Evolutionary conservation across 2,329 filamentous ascomycete genomes (phyloP).

Genomic region (Talaromyces sp.): DNA sequence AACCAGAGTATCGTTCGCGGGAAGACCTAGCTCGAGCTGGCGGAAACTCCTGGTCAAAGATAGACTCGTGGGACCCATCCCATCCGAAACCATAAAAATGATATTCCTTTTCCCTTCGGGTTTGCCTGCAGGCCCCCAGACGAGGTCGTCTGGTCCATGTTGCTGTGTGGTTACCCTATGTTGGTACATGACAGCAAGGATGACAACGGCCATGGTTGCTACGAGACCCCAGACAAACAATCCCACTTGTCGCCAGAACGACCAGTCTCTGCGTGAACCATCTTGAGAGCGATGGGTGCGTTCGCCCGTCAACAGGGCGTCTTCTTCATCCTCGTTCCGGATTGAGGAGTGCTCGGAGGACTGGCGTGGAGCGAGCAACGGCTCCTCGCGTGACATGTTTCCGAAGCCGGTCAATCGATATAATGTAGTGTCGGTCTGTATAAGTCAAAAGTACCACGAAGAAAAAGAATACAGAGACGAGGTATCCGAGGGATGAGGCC

Average conservation of each 20-base stretch:
- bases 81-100: slow-evolving; percentile 98
- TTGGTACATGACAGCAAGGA: slow-evolving; percentile 78
- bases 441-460: background rate
- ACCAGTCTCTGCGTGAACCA: slow-evolving; percentile 40
- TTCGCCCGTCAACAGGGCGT: slow-evolving; percentile 57
- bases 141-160: slow-evolving; percentile 21
- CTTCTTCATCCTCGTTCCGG: slow-evolving; percentile 55
- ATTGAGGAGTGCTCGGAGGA: slow-evolving; percentile 55
- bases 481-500: background rate
- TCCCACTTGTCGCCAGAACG: slow-evolving; percentile 66
- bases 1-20: slow-evolving; percentile 67
- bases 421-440: background rate
- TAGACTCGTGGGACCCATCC: slow-evolving; percentile 92
- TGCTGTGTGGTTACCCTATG: slow-evolving; percentile 48
- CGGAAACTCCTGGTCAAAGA: slow-evolving; percentile 80
- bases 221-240: slow-evolving; percentile 78
- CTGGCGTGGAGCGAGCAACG: slow-evolving; percentile 50
- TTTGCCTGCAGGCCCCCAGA: slow-evolving; percentile 38
- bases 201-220: slow-evolving; percentile 71
- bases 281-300: slow-evolving; percentile 25
- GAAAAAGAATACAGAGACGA: background rate
- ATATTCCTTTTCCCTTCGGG: slow-evolving; percentile 75
- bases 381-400: slow-evolving; percentile 42
- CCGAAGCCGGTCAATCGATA: background rate
- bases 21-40: slow-evolving; percentile 69